Conservation (phyloP, 1,284 basidiomycete genomes). For the Tremellales sp. region DNA sequence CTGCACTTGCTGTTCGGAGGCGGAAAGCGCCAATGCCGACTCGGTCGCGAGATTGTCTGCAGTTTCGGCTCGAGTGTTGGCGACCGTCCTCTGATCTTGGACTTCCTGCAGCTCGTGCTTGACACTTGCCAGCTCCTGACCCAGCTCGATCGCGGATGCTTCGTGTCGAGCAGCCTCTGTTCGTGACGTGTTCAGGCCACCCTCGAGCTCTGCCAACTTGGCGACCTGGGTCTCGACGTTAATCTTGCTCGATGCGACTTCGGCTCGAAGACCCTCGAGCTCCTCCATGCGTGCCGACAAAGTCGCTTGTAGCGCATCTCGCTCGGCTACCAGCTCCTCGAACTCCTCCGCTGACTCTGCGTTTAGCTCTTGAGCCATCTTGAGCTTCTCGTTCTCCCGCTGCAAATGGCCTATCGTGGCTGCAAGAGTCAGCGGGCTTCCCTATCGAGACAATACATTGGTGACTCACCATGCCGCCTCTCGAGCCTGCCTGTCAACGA, state of each 20-base stretch:
- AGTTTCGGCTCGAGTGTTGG: neutral
- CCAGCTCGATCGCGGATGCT: neutral
- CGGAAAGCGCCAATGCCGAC: neutral
- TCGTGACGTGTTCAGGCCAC: neutral
- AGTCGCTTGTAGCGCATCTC: neutral
- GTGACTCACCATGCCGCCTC: neutral
- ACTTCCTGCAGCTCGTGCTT: neutral
- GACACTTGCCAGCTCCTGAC: neutral
- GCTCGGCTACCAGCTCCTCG: neutral
- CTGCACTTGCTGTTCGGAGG: neutral
- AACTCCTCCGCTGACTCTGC: conserved; percentile 1
- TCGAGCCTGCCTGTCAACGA: neutral
- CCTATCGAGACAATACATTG: neutral
- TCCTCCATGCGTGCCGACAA: neutral
- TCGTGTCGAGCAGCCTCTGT: neutral
- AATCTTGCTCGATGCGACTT: too few relatives aligned
- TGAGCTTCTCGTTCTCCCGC: conserved; percentile 1
- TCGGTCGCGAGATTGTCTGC: neutral
- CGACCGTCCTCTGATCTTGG: neutral
- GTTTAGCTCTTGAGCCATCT: neutral
- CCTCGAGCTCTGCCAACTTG: neutral
- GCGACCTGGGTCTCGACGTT: neutral
- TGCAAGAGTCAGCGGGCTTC: neutral
- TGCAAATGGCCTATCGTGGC: neutral
- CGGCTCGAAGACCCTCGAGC: neutral